Percentiles rank a stretch among this genome's conserved stretches.
Evolutionary conservation across 225 moss, liverwort and hornwort species (phyloP).

Genomic region (Physcomitrellopsis africana): DNA sequence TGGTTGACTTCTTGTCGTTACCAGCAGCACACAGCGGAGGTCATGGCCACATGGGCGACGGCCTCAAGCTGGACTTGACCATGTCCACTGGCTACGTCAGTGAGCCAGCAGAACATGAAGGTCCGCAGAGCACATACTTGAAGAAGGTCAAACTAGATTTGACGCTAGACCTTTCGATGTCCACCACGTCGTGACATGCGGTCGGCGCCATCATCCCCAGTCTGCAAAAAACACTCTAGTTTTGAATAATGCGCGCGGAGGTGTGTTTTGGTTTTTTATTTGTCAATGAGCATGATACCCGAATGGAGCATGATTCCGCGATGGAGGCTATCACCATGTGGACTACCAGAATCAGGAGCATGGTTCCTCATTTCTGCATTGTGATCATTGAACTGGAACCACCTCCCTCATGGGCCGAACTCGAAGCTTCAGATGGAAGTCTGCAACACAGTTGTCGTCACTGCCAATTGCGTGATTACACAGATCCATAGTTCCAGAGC

Average conservation of each 20-base stretch:
- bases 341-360: constrained; percentile 31
- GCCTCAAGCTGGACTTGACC: constrained; percentile 49
- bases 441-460: no score
- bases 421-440: no score
- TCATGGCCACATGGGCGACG: constrained; percentile 36
- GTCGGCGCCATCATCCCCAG: no score
- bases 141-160: constrained; percentile 44
- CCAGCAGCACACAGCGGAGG: constrained; percentile 19
- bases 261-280: constrained; percentile 12
- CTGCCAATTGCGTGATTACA: no score
- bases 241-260: background rate
- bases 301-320: constrained; percentile 47
- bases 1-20: constrained; percentile 57
- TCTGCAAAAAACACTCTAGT: no score
- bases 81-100: constrained; percentile 54
- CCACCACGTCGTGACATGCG: constrained; percentile 31
- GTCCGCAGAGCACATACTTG: constrained; percentile 2
- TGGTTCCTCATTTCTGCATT: constrained; percentile 32
- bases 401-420: no score
- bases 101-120: background rate
- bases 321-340: constrained; percentile 9
- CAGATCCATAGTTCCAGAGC: no score
- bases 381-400: constrained; percentile 27
- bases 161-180: constrained; percentile 55
- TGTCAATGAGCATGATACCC: constrained; percentile 33